These are phyloP conservation scores for Leccinum variicolor DNA, from an alignment of 768 basidiomycete genomes.

Conservation along the genomic window DNA sequence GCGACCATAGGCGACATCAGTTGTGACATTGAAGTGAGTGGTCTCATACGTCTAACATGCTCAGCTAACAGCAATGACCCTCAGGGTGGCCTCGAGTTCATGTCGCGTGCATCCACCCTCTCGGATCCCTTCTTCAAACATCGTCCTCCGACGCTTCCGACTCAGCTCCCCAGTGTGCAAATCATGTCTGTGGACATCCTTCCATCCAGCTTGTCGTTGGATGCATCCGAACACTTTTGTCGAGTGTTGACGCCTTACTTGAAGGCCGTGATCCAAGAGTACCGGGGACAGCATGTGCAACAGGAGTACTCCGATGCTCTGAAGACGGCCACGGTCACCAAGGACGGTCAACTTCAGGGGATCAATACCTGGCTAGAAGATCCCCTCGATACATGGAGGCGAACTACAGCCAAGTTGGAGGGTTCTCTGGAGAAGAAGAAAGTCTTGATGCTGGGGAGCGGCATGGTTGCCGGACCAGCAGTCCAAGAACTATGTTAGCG, in stretches of 20 bases:
- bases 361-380: conserved; percentile 57
- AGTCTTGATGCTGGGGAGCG: conserved; percentile 82
- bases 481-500: conserved; percentile 68
- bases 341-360: conserved; percentile 49
- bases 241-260: conserved; percentile 65
- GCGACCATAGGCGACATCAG: conserved; percentile 82
- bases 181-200: conserved; percentile 93
- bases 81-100: conserved; percentile 83
- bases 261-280: conserved; percentile 46
- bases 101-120: conserved; percentile 73
- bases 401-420: conserved; percentile 3
- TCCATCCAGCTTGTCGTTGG: conserved; percentile 77
- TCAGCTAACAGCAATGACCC: neutral
- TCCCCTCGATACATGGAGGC: conserved; percentile 45
- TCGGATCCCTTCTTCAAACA: conserved; percentile 67
- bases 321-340: conserved; percentile 68
- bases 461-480: conserved; percentile 94
- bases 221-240: conserved; percentile 80
- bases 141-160: conserved; percentile 39
- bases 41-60: neutral
- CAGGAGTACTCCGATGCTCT: conserved; percentile 42
- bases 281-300: conserved; percentile 29
- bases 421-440: conserved; percentile 46
- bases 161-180: conserved; percentile 54
- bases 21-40: conserved; percentile 74